phyloP scores from a whole-genome alignment of 2,329 filamentous ascomycete species.

The Trichoderma citrinoviride region DNA sequence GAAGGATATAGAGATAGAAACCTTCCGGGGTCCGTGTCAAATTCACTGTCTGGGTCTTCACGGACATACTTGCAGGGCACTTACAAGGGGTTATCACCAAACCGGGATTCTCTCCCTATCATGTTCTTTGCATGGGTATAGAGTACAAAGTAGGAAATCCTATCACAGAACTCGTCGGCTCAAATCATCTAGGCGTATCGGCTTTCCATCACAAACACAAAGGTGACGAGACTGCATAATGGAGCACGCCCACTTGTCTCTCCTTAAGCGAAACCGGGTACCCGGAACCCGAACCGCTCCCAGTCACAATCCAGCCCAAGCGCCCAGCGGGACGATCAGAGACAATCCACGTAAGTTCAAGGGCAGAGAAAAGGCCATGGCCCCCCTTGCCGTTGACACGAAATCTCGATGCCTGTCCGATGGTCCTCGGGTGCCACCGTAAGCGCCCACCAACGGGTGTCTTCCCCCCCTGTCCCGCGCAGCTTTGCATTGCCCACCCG shows the following conservation, averaged over 20 bases:
- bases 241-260: neutral
- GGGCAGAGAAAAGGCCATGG: neutral
- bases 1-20: neutral
- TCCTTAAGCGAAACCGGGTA: conserved; percentile 4
- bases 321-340: neutral
- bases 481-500: conserved; percentile 4
- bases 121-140: no score
- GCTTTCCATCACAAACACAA: neutral
- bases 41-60: neutral
- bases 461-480: neutral
- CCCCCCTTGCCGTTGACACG: neutral
- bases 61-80: neutral
- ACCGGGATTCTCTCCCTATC: neutral
- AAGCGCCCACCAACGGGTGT: neutral
- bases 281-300: conserved; percentile 4
- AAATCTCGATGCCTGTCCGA: neutral
- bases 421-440: neutral
- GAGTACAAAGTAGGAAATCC: no score
- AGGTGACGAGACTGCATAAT: neutral
- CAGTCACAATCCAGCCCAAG: neutral
- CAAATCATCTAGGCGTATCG: no score
- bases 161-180: no score
- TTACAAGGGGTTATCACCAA: neutral
- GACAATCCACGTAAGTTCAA: neutral
- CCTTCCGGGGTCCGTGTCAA: neutral